Evolutionary conservation across 805 yeast species (phyloP), one percentile per base, ranked within the genome.

Genomic region (Candida montana): DNA sequence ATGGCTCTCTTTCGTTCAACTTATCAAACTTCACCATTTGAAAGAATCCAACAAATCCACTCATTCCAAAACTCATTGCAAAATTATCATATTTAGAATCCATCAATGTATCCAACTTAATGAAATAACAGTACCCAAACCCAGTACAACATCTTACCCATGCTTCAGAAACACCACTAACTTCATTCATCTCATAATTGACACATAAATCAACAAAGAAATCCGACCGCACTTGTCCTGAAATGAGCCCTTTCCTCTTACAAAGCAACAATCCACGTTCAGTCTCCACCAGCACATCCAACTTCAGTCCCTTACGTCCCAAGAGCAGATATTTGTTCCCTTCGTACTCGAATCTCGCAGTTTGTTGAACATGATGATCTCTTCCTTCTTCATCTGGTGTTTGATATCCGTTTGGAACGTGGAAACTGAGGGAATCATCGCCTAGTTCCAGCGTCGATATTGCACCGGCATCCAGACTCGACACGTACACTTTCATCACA

Each of bases 51-150:
- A 53, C 48, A 17, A 52, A 38, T 1, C 58, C 58, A 44, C 51
- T 48, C 18, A 53, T 20, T 1, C 57, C 56, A 33, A 54, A 53
- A 27, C 53, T 49, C 56, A 54, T 54, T 7, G 50, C 42, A 27
- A 54, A 52, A 34, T 50, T 52, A 32, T 47, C 42, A 20, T 41
- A 53, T 18, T 41, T 19, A 1, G 53, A 42, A 2, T 38, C 44
- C 40, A 54, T 28, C 2, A 54, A 23, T 26, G 39, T 50, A 6
- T 46, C 50, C 15, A 53, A 6, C 1, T 42, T 40, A 2, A 52
- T 36, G 37, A 52, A 54, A 29, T 51, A 54, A 38, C 54, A 50
- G n/a, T 48, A 51, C 15, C 58, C 58, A 10, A 50, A 35, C 11
- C 56, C 57, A 5, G 58, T 52, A 37, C 51, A 53, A 3, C 50